Conservation (phyloP, 306 rosid genomes). For the Cucurbita moschata region DNA sequence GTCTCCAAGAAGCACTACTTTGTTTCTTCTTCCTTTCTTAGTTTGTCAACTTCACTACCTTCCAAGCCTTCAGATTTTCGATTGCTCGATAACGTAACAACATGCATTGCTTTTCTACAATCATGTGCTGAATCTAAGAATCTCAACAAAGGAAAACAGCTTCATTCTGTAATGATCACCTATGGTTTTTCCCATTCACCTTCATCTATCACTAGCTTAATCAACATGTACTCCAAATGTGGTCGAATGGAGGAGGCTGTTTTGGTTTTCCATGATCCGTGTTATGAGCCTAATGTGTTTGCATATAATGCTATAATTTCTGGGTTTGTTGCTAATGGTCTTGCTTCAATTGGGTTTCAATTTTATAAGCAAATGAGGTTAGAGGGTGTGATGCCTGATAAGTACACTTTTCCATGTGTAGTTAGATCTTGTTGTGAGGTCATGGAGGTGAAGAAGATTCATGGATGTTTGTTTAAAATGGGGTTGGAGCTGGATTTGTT, state of each 20-base stretch:
- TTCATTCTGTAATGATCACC: constrained; percentile 38
- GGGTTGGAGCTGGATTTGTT: constrained; percentile 66
- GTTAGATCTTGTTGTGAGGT: constrained; percentile 42
- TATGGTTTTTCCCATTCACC: constrained; percentile 43
- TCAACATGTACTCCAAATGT: constrained; percentile 83
- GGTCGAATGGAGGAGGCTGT: constrained; percentile 30
- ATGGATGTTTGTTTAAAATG: constrained; percentile 53
- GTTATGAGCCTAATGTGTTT: constrained; percentile 37
- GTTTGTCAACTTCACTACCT: constrained; percentile 22
- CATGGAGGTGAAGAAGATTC: constrained; percentile 53
- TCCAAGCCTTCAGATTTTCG: background rate
- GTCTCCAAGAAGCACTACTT: constrained; percentile 7
- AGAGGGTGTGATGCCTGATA: constrained; percentile 47
- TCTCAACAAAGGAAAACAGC: constrained; percentile 38
- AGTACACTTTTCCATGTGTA: constrained; percentile 59
- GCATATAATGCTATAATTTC: constrained; percentile 64
- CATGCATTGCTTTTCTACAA: constrained; percentile 48
- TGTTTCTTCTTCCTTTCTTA: constrained; percentile 1
- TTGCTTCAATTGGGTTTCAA: constrained; percentile 23
- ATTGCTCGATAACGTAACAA: constrained; percentile 12
- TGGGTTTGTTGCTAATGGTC: constrained; percentile 46
- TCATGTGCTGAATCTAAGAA: constrained; percentile 35
- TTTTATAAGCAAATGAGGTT: constrained; percentile 41
- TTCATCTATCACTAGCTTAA: constrained; percentile 48
- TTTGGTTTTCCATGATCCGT: constrained; percentile 28